These are phyloP conservation scores for Neofusicoccum sp. DNA, from an alignment of 2,329 filamentous ascomycete genomes.

Conservation along the genomic window DNA sequence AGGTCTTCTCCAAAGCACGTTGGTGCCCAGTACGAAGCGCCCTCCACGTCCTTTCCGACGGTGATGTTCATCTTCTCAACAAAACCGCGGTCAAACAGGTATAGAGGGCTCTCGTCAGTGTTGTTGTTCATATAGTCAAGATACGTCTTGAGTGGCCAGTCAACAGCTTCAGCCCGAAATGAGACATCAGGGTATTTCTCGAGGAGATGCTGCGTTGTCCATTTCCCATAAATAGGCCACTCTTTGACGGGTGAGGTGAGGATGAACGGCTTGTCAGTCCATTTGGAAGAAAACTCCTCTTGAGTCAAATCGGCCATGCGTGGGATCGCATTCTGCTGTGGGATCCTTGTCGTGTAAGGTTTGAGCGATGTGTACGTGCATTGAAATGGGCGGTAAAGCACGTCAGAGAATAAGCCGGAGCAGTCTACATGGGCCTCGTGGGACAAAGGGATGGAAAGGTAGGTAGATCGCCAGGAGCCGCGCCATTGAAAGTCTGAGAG, in stretches of 20 bases:
- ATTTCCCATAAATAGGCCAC: constrained; percentile 77
- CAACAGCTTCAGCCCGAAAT: constrained; percentile 90
- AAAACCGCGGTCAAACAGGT: constrained; percentile 88
- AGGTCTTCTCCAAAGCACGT: constrained; percentile 84
- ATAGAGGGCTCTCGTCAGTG: constrained; percentile 84
- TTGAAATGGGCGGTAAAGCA: constrained; percentile 85
- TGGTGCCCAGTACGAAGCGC: constrained; percentile 72
- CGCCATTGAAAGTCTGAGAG: constrained; percentile 65
- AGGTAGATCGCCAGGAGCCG: constrained; percentile 82
- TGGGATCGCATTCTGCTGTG: constrained; percentile 70
- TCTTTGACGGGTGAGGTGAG: constrained; percentile 77
- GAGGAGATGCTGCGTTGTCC: constrained; percentile 71
- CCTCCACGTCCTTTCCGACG: constrained; percentile 56
- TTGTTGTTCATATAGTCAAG: constrained; percentile 78
- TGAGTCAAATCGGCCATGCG: constrained; percentile 69
- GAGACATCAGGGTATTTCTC: constrained; percentile 64
- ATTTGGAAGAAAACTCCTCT: constrained; percentile 72
- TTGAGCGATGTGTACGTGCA: constrained; percentile 75
- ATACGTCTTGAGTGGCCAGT: constrained; percentile 86
- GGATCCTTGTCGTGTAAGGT: constrained; percentile 72
- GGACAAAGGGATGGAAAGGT: constrained; percentile 61
- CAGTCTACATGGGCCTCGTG: constrained; percentile 68
- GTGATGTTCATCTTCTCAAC: constrained; percentile 79
- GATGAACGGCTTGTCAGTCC: constrained; percentile 84
- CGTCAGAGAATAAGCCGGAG: constrained; percentile 82